Evolutionary conservation across 2,329 filamentous ascomycete genomes (phyloP), one percentile per base, ranked within the genome.

Genomic region (Cercospora sp.): DNA sequence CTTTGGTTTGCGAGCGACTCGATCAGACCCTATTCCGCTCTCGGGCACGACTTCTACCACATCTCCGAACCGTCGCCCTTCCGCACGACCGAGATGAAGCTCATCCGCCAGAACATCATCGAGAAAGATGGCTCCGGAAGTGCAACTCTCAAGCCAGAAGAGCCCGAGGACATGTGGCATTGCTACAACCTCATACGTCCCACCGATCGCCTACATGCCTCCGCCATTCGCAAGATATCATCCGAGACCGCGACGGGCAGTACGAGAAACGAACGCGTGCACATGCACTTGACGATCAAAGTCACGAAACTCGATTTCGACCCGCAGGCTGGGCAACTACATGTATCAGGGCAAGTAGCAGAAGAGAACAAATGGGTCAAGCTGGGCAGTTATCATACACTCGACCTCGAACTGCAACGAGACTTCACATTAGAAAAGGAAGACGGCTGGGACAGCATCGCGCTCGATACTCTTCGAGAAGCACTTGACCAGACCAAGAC

Each of bases 371-470:
- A 88, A 69, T 84, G 87, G 75, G 90, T 90, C 37, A 89, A 88
- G 74, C 81, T 91, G 18, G 90, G 90, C 16, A 85, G 87, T 70
- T 87, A 87, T 74, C 90, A 92, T 77, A 92, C 90, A 0, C 83
- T 92, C 1, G 94, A 97, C 73, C 86, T 99, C 57, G 94, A 97
- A 78, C 84, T 97, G 67, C 89, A 95, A 75, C 87, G 94, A 51
- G 90, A 93, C 61, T 98, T 98, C 75, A 94, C 91, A 6, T 79
- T 99, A 7, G 91, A 93, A 82, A 98, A 98, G 81, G 86, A 87
- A 45, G 82, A 88, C 43, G 87, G 93, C 51, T 99, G 95, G 95
- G 95, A 99, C 80, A 94, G 91, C 73, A 89, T 99, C 10, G 92
- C 94, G 3, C 83, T 90, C 59, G 89, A 91, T 68, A 90, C 91